Base-by-base conservation (phyloP, 345 rosid species). In the Bruguiera sexangula region DNA sequence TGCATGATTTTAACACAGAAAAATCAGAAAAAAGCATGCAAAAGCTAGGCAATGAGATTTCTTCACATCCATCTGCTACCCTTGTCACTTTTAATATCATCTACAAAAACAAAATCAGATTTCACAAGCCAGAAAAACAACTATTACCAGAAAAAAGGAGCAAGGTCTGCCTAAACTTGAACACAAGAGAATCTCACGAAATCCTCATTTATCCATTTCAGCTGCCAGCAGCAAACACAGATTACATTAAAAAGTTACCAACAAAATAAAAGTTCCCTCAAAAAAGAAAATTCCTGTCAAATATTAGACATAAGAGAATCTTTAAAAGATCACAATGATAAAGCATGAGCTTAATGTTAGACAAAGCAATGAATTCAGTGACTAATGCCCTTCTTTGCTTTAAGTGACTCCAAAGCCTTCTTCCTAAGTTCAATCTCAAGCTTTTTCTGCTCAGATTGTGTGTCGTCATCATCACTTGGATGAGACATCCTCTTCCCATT, bases 401-500 rank as follows among this genome's bases (percentile, higher is more conserved):
- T 96, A 61, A 90, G 75, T 48, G 96, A 83, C 77, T 96, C 98
- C 0, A 96, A 84, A 57, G 99, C 99, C 85, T 88, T 92, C 85
- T 88, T 83, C 83, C 97, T 82, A 73, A 96, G 60, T 84, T 96
- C 98, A 68, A 90, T 85, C 85, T 96, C 99, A 68, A 96, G 98
- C 78, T 80, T 82, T 82, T 83, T 89, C 80, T 87, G 92, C 72
- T 89, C 87, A 34, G 84, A 66, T 39, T 81, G 83, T 62, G 76
- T 66, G 70, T 75, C 86, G 51, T 83, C 89, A 36, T 73, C 78
- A 36, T 75, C 80, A 66, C 76, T 82, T 11, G 65, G 71, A 82
- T 9, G 79, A 31, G 70, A 71, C 62, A 68, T 73, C 66, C 69
- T 75, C 67, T 68, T 79, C 51, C 64, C 55, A 10, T 29, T 76